phyloP scores from a whole-genome alignment of 2,329 filamentous ascomycete genomes.

The Arthrobotrys musiformis region DNA sequence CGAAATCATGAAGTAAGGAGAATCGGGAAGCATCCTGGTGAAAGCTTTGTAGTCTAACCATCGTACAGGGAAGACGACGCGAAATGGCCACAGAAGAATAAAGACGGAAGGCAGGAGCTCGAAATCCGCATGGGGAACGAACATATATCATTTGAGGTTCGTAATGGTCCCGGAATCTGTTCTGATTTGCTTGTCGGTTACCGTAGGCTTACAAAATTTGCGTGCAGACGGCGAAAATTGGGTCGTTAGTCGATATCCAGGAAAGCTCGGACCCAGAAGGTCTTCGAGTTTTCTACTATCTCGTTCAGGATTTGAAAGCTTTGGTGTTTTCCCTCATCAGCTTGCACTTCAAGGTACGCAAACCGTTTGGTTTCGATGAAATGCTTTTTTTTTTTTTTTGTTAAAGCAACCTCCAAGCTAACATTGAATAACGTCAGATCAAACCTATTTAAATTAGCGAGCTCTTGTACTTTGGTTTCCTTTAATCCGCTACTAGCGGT shows the following conservation, averaged over 20 bases:
- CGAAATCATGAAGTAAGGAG: conserved; percentile 89
- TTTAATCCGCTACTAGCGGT: conserved; percentile 44
- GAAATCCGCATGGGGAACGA: conserved; percentile 94
- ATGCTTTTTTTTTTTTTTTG: too few relatives aligned
- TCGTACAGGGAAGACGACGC: conserved; percentile 86
- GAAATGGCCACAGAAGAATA: conserved; percentile 99
- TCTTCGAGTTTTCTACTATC: conserved; percentile 96
- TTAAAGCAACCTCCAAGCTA: not conserved
- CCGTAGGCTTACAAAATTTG: conserved; percentile 54
- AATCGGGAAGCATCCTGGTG: not conserved
- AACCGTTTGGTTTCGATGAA: not conserved
- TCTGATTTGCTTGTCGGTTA: not conserved
- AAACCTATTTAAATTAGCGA: conserved; percentile 47
- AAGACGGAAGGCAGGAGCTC: conserved; percentile 94
- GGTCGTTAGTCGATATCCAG: conserved; percentile 93
- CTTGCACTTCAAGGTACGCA: conserved; percentile 87
- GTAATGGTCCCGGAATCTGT: conserved; percentile 58
- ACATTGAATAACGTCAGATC: conserved; percentile 23
- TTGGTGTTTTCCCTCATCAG: conserved; percentile 96
- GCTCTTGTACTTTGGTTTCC: conserved; percentile 1
- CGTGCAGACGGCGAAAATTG: conserved; percentile 91
- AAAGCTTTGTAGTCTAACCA: conserved; percentile 13
- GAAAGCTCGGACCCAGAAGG: conserved; percentile 97
- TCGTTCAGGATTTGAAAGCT: conserved; percentile 96
- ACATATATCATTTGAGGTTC: conserved; percentile 96